A percentile compares a stretch with the other conserved stretches of the same genome.
Conservation (phyloP, 2,329 filamentous ascomycete species). For the Microcyclospora tardicrescens region DNA sequence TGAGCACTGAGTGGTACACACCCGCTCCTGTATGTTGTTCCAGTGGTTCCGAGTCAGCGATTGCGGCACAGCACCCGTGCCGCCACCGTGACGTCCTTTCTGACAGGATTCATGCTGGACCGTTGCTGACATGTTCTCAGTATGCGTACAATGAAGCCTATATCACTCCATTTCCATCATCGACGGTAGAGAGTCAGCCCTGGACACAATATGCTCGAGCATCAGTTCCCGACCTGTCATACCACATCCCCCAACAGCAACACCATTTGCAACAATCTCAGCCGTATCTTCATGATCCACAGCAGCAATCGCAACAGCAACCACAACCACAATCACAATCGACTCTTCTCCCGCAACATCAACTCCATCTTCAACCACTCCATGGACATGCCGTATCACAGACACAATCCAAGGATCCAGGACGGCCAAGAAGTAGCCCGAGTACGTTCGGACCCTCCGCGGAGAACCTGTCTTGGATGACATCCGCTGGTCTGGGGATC, state of each 20-base stretch:
- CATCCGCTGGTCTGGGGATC: constrained; percentile 28
- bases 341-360: not conserved
- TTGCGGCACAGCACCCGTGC: not conserved
- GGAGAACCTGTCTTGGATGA: constrained; percentile 27
- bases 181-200: constrained; percentile 20
- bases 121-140: constrained; percentile 8
- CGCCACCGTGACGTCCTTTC: not conserved
- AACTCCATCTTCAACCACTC: constrained; percentile 1
- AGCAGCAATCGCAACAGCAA: not conserved
- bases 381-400: constrained; percentile 2
- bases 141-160: constrained; percentile 21
- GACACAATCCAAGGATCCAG: constrained; percentile 15
- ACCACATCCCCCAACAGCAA: constrained; percentile 8
- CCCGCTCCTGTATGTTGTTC: constrained; percentile 17
- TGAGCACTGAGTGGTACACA: constrained; percentile 18
- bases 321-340: not conserved
- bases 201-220: constrained; percentile 16
- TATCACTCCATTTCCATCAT: constrained; percentile 22
- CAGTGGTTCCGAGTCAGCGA: not conserved
- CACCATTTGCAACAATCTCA: constrained; percentile 7
- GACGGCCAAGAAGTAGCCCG: constrained; percentile 31
- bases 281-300: not conserved
- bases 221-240: constrained; percentile 15
- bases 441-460: constrained; percentile 28
- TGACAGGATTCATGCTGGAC: not conserved